A percentile compares a stretch with the other conserved stretches of the same genome.
Conservation (phyloP, 768 basidiomycete species). For the Amanita pallidorosea region DNA sequence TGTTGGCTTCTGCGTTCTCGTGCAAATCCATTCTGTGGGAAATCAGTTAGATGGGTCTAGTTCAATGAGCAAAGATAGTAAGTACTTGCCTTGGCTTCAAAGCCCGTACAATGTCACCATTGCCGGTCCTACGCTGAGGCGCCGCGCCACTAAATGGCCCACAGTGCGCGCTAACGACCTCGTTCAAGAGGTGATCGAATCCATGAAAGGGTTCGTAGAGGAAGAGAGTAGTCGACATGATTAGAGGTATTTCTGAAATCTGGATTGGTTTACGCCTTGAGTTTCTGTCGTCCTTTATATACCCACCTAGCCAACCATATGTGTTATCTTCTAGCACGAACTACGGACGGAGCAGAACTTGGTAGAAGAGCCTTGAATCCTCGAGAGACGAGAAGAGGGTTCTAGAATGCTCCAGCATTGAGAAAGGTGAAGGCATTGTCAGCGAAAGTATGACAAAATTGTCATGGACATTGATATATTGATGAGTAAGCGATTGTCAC, state of each 20-base stretch:
- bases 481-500: too few species aligned
- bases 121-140: background rate
- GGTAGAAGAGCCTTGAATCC: too few species aligned
- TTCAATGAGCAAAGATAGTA: too few species aligned
- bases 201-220: background rate
- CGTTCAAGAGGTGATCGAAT: conserved; percentile 20
- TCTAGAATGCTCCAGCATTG: conserved; percentile 14
- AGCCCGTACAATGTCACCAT: background rate
- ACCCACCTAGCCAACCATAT: background rate
- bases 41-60: background rate
- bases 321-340: background rate
- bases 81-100: background rate
- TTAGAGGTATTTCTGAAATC: background rate
- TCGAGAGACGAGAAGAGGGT: background rate
- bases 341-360: too few species aligned
- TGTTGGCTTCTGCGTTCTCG: conserved; percentile 35
- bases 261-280: background rate
- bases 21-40: conserved; percentile 45
- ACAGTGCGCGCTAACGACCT: conserved; percentile 10
- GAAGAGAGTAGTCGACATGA: background rate
- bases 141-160: background rate
- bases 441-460: too few species aligned
- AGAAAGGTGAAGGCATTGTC: too few species aligned
- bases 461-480: too few species aligned
- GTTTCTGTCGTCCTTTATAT: background rate